Conservation (phyloP, 176 grass and related monocot species). For the Aegilops tauschii region DNA sequence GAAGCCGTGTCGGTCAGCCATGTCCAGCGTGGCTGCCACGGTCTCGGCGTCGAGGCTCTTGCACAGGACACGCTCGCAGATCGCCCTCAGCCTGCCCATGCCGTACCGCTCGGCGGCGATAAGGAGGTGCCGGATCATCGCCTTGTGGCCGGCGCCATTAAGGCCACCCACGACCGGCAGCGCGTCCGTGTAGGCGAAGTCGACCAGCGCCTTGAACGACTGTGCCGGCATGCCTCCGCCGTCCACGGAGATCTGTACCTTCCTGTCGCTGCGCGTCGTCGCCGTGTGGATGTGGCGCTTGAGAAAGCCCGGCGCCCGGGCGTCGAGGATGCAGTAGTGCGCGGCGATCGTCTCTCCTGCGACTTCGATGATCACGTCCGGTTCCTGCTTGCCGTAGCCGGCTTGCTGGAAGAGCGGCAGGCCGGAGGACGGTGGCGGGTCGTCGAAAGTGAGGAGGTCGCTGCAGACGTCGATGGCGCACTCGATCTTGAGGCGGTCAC, state of each 20-base stretch:
- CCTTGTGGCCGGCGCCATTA: neutral
- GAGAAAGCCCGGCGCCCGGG: neutral
- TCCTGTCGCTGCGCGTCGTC: neutral
- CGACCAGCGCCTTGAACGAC: neutral
- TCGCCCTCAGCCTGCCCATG: conserved; percentile 2
- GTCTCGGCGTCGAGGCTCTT: neutral
- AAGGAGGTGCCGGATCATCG: neutral
- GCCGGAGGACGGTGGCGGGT: neutral
- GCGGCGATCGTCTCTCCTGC: neutral
- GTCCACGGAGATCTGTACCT: neutral
- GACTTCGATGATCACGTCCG: neutral
- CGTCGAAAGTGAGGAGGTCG: neutral
- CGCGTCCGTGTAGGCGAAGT: conserved; percentile 4
- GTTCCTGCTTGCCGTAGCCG: neutral
- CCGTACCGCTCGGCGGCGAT: conserved; percentile 16
- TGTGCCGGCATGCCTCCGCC: neutral
- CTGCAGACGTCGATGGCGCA: neutral
- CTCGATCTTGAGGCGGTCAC: conserved; percentile 7
- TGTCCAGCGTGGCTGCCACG: neutral
- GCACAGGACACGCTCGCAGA: conserved; percentile 2
- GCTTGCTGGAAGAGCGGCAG: too few species aligned
- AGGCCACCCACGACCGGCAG: neutral
- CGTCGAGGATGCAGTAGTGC: neutral
- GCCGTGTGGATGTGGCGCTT: neutral
- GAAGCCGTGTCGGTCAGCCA: conserved; percentile 27